These are phyloP conservation scores for Leccinum sublutescens DNA, from an alignment of 768 basidiomycete species.

Conservation along the genomic window DNA sequence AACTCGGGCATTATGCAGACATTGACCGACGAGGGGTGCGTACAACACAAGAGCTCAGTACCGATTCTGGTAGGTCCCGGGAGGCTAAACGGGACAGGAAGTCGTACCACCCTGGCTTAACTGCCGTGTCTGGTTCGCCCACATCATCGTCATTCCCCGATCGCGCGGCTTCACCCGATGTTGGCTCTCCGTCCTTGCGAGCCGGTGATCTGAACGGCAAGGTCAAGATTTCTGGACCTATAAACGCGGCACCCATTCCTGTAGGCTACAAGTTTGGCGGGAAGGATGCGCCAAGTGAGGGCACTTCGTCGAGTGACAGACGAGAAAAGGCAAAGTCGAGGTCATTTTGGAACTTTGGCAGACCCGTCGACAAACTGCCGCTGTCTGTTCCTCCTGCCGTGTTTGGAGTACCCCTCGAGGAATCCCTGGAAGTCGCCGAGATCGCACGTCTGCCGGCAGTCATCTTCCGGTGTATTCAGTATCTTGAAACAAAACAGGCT, in stretches of 20 bases:
- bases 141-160: constrained; percentile 33
- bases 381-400: constrained; percentile 64
- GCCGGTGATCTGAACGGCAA: constrained; percentile 57
- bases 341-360: constrained; percentile 91
- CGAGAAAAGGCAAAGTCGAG: constrained; percentile 91
- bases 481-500: constrained; percentile 90
- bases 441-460: constrained; percentile 92
- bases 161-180: constrained; percentile 46
- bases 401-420: constrained; percentile 85
- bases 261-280: constrained; percentile 87
- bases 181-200: constrained; percentile 47
- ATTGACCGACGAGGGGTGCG: constrained; percentile 38
- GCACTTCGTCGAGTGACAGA: constrained; percentile 55
- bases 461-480: constrained; percentile 93
- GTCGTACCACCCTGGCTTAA: constrained; percentile 61
- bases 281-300: constrained; percentile 57
- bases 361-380: constrained; percentile 46
- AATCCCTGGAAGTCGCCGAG: constrained; percentile 84
- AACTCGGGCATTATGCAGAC: constrained; percentile 79
- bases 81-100: constrained; percentile 54
- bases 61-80: constrained; percentile 52
- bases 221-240: constrained; percentile 87
- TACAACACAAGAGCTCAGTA: constrained; percentile 41
- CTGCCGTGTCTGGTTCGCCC: constrained; percentile 50
- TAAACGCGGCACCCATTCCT: constrained; percentile 82